Base-by-base conservation (phyloP, 768 basidiomycete genomes). In the Candolleomyces aberdarensis region DNA sequence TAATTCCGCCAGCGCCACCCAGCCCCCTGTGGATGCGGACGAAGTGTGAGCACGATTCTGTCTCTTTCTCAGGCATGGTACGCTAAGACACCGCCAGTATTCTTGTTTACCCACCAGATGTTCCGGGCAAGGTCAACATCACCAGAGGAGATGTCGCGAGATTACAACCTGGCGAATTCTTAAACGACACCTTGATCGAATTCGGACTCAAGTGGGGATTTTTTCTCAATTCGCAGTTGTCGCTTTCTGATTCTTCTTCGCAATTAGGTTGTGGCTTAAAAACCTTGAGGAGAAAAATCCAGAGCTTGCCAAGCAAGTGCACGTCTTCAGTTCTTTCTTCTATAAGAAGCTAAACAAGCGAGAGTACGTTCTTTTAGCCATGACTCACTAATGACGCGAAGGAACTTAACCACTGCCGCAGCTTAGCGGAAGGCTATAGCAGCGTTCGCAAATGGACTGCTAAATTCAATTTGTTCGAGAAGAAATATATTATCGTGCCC, bases 301-400 rank as follows among this genome's bases (percentile, higher is more conserved):
- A 2, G 80, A 79, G 15, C 74, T 92, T 4, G 91, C 86, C 1
- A 82, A 86, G 3, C 82, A 91, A 65, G 80, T 96, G 1, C 89
- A 98, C 67, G 83, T 98, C 4, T 98, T 98, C 78, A 98, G 89
- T 72, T 96, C 96, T 0, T 99, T 98, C 76, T 98, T 99, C 74
- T 98, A 96, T 79, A 93, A 96, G 78, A 96, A 97, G 73, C 75
- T 99, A 29, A 88, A 88, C 60, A 82, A 82, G 57, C 89, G 84
- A 70, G 83, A 80, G 86, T 87, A 70, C 43, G 78, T 69, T 32
- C 10, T 43, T 46, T n/a, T 36, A 32, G 55, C 5, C 19, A n/a
- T 26, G 8, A 5, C 6, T 50, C 22, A 22, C 19, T 40, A 46
- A 48, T 19, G 3, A 46, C 14, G 31, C 67, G 40, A 65, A 49